phyloP scores from a whole-genome alignment of 768 basidiomycete genomes.

The Termitomyces sp. region DNA sequence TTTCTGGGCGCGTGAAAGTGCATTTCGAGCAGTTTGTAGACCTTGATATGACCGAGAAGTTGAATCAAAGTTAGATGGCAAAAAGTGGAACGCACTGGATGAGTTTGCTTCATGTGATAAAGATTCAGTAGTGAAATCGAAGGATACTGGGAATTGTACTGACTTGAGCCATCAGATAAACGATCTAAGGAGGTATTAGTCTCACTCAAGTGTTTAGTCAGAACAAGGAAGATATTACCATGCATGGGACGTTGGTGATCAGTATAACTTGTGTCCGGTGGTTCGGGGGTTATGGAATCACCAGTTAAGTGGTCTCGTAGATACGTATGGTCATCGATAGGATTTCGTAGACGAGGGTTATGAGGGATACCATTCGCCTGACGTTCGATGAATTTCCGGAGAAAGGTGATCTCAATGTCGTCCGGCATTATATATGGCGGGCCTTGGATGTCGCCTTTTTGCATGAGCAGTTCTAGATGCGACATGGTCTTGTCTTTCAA shows the following conservation, averaged over 20 bases:
- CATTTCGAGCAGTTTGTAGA: constrained; percentile 56
- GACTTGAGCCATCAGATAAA: constrained; percentile 33
- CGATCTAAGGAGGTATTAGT: constrained; percentile 23
- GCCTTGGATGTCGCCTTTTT: constrained; percentile 82
- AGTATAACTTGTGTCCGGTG: constrained; percentile 39
- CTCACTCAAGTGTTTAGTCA: not conserved
- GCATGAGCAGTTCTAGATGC: constrained; percentile 82
- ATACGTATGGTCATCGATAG: constrained; percentile 31
- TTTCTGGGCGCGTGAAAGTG: constrained; percentile 61
- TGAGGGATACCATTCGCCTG: constrained; percentile 74
- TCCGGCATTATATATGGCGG: constrained; percentile 82
- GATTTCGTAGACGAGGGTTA: constrained; percentile 73
- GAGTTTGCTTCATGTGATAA: constrained; percentile 53
- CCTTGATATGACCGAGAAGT: constrained; percentile 43
- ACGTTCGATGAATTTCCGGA: constrained; percentile 79
- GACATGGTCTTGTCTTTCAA: constrained; percentile 89
- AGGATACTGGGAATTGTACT: constrained; percentile 49
- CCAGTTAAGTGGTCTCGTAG: constrained; percentile 39
- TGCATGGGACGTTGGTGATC: constrained; percentile 24
- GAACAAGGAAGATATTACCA: constrained; percentile 22
- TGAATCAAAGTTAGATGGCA: constrained; percentile 9
- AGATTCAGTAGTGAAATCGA: constrained; percentile 47
- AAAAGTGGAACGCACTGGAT: constrained; percentile 44
- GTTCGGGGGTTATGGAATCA: constrained; percentile 44
- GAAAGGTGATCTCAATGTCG: constrained; percentile 70